These are phyloP conservation scores for Magnusiomyces clavatus DNA, from an alignment of 1,139 yeast species.

Conservation along the genomic window DNA sequence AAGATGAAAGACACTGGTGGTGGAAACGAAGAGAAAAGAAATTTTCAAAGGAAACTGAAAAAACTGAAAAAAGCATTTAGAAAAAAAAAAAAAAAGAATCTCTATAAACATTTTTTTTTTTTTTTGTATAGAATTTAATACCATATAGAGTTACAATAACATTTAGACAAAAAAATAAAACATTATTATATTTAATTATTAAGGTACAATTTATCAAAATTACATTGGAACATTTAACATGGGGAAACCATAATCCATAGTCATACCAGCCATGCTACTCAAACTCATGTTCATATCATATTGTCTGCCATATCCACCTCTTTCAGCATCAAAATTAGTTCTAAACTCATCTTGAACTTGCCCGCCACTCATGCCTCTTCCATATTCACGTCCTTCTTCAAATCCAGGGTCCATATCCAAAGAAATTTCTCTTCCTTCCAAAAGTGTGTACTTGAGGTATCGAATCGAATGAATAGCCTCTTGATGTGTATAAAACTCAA, in stretches of 20 bases:
- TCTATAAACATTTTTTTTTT: no score
- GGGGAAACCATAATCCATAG: background rate
- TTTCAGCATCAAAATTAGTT: constrained; percentile 48
- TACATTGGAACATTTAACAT: no score
- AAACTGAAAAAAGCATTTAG: no score
- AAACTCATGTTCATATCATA: constrained; percentile 18
- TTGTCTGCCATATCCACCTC: constrained; percentile 45
- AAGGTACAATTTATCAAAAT: no score
- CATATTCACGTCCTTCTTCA: constrained; percentile 88
- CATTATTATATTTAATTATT: no score
- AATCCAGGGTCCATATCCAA: constrained; percentile 95
- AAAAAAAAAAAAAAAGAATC: no score
- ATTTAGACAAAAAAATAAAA: no score
- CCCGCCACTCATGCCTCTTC: constrained; percentile 87
- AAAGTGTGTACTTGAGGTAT: constrained; percentile 67
- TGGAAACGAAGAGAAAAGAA: constrained; percentile 13
- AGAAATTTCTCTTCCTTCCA: constrained; percentile 71
- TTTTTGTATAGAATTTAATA: no score
- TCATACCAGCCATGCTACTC: constrained; percentile 6
- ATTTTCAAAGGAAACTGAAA: no score
- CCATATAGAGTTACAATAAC: no score
- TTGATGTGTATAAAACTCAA: constrained; percentile 56
- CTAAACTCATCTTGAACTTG: constrained; percentile 59
- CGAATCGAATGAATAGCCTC: constrained; percentile 78
- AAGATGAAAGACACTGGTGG: constrained; percentile 14